These are phyloP conservation scores for Ensete glaucum DNA, from an alignment of 176 grass and related monocot species.

Conservation along the genomic window DNA sequence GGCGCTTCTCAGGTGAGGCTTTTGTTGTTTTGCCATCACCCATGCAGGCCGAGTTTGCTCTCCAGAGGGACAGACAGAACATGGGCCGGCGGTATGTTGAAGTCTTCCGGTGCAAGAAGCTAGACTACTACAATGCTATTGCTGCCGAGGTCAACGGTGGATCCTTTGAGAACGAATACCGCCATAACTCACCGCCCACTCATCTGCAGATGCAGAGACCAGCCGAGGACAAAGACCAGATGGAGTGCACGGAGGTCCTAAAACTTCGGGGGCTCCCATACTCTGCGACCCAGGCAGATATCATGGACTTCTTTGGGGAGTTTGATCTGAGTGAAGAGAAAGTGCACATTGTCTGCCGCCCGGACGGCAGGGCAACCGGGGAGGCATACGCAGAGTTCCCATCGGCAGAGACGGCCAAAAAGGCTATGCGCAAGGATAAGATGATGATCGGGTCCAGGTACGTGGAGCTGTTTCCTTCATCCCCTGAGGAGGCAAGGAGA, in stretches of 20 bases:
- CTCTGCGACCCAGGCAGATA: conserved; percentile 47
- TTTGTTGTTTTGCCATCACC: conserved; percentile 64
- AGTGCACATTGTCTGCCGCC: conserved; percentile 57
- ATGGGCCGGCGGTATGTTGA: conserved; percentile 89
- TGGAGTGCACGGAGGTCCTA: conserved; percentile 88
- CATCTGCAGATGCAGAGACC: conserved; percentile 45
- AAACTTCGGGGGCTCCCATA: conserved; percentile 87
- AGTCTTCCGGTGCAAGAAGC: conserved; percentile 92
- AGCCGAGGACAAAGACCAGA: conserved; percentile 51
- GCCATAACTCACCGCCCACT: conserved; percentile 37
- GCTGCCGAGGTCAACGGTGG: conserved; percentile 65
- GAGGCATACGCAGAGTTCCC: conserved; percentile 77
- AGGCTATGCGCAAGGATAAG: conserved; percentile 89
- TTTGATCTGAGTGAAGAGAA: conserved; percentile 61
- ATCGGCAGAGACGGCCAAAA: conserved; percentile 58
- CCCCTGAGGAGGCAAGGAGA: conserved; percentile 52
- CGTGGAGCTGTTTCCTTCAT: conserved; percentile 77
- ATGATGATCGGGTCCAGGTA: conserved; percentile 91
- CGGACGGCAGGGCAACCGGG: conserved; percentile 63
- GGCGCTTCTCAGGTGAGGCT: conserved; percentile 64
- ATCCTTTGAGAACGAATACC: conserved; percentile 31
- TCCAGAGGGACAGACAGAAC: conserved; percentile 73
- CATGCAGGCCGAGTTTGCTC: conserved; percentile 65
- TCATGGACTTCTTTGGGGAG: conserved; percentile 78
- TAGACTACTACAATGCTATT: conserved; percentile 74